A percentile compares a stretch with the other conserved stretches of the same genome.
phyloP scores from a whole-genome alignment of 768 basidiomycete species.

The Coprinopsis sp. region DNA sequence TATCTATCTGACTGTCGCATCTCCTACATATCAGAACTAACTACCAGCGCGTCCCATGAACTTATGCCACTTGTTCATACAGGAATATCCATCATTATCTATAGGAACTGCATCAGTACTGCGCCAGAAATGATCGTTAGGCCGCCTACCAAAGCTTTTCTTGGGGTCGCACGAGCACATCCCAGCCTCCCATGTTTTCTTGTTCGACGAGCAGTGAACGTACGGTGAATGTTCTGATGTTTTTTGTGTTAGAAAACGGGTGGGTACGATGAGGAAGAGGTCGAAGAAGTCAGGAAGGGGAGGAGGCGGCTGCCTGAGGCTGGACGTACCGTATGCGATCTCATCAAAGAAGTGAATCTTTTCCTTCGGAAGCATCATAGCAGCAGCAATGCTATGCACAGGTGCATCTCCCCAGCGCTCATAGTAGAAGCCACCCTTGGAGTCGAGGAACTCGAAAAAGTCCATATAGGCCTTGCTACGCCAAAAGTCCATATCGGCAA shows the following conservation, averaged over 20 bases:
- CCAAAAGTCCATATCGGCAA: constrained; percentile 64
- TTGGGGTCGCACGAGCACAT: constrained; percentile 56
- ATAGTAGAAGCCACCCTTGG: constrained; percentile 62
- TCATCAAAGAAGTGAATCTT: constrained; percentile 73
- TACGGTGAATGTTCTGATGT: constrained; percentile 74
- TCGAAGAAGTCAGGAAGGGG: no score
- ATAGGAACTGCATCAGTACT: constrained; percentile 3
- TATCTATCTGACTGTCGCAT: no score
- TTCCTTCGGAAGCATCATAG: constrained; percentile 50
- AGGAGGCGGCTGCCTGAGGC: no score
- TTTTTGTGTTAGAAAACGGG: no score
- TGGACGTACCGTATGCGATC: constrained; percentile 77
- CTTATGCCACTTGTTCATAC: constrained; percentile 50
- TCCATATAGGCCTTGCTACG: constrained; percentile 56
- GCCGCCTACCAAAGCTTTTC: constrained; percentile 54
- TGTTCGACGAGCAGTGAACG: constrained; percentile 57
- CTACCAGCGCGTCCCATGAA: constrained; percentile 18
- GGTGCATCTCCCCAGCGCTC: constrained; percentile 64
- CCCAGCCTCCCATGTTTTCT: constrained; percentile 44
- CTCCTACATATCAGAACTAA: no score
- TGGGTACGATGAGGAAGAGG: no score
- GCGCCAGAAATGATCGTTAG: not conserved
- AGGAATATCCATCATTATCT: constrained; percentile 59
- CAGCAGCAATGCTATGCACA: constrained; percentile 64
- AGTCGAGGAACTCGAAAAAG: constrained; percentile 64